Evolutionary conservation across 441 rosid genomes (phyloP), one percentile per base, ranked within the genome.

Genomic region (Aquilaria agallochum): DNA sequence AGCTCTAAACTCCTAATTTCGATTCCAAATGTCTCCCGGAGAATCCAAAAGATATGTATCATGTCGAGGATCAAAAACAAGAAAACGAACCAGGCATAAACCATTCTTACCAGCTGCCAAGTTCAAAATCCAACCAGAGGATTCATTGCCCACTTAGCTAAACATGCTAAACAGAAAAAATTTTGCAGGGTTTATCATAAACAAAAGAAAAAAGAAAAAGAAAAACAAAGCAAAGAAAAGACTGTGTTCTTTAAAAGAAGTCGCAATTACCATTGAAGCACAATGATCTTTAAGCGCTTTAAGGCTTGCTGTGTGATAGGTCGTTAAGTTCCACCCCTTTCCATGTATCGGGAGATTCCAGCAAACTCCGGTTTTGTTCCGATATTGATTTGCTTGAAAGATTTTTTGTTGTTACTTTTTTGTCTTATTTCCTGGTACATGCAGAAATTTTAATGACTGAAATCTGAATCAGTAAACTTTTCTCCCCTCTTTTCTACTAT

Each of bases 351-450:
- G 60, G 66, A 55, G 67, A 50, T 36, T 56, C 51, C 7, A 54
- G 61, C 50, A 65, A 30, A 57, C 55, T 49, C 53, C 57, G 40
- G 40, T 34, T 3, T 3, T 34, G 40, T 3, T 34, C 40, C 5
- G 6, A 57, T 9, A 36, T 34, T 5, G 58, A 66, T 20, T 78
- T 71, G 80, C 87, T 79, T 81, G 58, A 60, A 77, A 59, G 77
- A 49, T 69, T 74, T 77, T 63, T 48, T 11, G 2, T 49, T 50
- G 47, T n/a, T 12, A 15, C 30, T 13, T 49, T 4, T 44, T 58
- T n/a, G 4, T 9, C 3, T 2, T 34, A 55, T 9, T 45, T 33
- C n/a, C 14, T 20, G 27, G 27, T 20, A 20, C 27, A 20, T 20
- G 27, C 27, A 20, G 27, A 20, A 20, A 20, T 20, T 20, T 20